These are phyloP conservation scores for Nakazawaea molendinolei DNA, from an alignment of 805 yeast species.

Conservation along the genomic window DNA sequence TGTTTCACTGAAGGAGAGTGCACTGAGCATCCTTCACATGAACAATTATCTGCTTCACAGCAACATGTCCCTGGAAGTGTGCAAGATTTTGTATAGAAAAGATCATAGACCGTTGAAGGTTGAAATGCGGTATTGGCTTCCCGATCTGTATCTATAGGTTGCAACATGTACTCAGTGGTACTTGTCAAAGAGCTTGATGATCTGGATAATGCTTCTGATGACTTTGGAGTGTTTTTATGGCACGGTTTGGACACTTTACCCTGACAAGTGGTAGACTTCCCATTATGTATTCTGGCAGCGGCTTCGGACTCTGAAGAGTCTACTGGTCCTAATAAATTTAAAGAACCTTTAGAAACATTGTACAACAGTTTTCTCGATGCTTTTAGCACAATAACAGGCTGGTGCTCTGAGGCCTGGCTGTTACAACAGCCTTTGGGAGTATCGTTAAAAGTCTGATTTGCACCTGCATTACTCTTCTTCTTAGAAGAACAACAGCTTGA, in stretches of 20 bases:
- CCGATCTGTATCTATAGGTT: background rate
- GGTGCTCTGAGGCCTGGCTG: conserved; percentile 11
- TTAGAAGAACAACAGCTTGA: background rate
- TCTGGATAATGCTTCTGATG: background rate
- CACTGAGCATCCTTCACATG: conserved; percentile 24
- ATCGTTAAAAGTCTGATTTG: no score
- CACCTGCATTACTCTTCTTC: no score
- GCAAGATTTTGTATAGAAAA: conserved; percentile 25
- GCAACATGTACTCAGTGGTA: background rate
- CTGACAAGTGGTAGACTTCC: conserved; percentile 1
- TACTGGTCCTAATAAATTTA: conserved; percentile 27
- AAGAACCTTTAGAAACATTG: conserved; percentile 27
- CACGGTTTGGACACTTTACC: background rate
- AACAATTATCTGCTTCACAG: conserved; percentile 25
- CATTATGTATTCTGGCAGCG: background rate
- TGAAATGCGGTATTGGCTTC: background rate
- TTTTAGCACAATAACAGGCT: conserved; percentile 24
- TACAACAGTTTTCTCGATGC: conserved; percentile 29
- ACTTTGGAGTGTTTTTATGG: background rate
- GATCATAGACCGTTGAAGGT: conserved; percentile 23
- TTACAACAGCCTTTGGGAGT: no score
- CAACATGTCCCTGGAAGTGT: conserved; percentile 28
- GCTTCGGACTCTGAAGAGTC: background rate
- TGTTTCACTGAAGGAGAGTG: conserved; percentile 20
- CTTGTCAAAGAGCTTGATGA: background rate